Base-by-base conservation (phyloP, 768 basidiomycete genomes). In the Psilocybe subaeruginosa region DNA sequence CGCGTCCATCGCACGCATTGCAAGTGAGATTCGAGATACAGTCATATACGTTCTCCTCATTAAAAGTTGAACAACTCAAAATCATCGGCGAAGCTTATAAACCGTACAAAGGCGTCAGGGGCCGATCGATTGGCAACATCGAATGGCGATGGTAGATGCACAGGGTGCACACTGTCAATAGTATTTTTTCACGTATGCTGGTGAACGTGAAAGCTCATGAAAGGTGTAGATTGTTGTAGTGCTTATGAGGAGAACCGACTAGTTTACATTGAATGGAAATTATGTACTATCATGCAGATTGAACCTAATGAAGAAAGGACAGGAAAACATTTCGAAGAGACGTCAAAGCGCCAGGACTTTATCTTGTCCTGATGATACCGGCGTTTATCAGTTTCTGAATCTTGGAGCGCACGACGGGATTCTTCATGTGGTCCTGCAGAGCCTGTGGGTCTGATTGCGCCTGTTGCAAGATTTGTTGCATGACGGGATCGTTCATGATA, bases 371-470 rank as follows among this genome's bases (percentile, higher is more conserved):
- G 79, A 98, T 96, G 70, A 98, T 92, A 59, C 96, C 97, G 30
- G 95, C 95, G 59, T 93, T 92, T 69, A 97, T 80, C 51, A 98
- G 81, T 77, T 96, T 96, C 79, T 87, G 83, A 64, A 97, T 92
- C 81, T 96, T 97, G 58, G 80, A 74, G 45, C 85, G 84, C 33
- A 96, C 88, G 35, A 81, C 74, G 7, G 93, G 90, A 70, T 96
- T 97, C 85, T 95, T 94, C 90, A 99, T 91, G 77, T 99, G 97
- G 68, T 97, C 94, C 73, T 93, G 91, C 60, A 99, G 79, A 23
- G 96, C 93, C 48, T 84, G 80, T 5, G 97, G 97, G 74, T 98
- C 88, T 53, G 77, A 69, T 77, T 99, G 97, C 6, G 95, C 94
- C 77, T 99, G 96, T 73, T 96, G 92, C 69, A 99, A 74, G 66